These are phyloP conservation scores for Vitis hybrid DNA, from an alignment of 177 flowering plant species.

Conservation along the genomic window DNA sequence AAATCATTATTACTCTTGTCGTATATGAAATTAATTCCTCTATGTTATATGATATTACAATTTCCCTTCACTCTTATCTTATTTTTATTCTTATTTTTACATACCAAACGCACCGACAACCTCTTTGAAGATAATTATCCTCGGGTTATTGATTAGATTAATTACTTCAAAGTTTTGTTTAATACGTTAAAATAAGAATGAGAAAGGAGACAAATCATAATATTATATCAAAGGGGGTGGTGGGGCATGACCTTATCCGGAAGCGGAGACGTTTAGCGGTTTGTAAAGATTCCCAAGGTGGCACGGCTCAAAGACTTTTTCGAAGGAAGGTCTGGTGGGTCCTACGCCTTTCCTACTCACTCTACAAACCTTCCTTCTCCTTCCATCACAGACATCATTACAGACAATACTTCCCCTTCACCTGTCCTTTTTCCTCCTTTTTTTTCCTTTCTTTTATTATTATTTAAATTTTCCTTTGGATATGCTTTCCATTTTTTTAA, in stretches of 20 bases:
- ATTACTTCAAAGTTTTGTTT: too few species aligned
- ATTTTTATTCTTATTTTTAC: too few species aligned
- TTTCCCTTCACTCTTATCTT: background rate
- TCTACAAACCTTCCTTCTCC: too few species aligned
- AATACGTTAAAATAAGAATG: too few species aligned
- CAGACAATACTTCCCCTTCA: conserved; percentile 8
- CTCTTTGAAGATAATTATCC: too few species aligned
- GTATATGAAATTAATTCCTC: too few species aligned
- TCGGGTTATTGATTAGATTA: too few species aligned
- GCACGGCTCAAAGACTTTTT: conserved; percentile 5
- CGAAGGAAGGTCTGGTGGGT: conserved; percentile 1
- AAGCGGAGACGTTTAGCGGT: conserved; percentile 11
- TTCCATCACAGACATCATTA: conserved; percentile 7
- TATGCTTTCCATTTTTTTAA: too few species aligned
- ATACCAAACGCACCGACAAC: too few species aligned
- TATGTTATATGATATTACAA: too few species aligned
- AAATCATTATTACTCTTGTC: fast-evolving
- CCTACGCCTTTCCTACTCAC: background rate
- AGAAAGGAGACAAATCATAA: too few species aligned
- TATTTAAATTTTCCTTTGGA: too few species aligned
- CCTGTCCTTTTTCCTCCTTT: background rate
- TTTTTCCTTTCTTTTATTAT: background rate
- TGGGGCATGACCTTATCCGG: background rate
- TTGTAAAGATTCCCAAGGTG: conserved; percentile 18
- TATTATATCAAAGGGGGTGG: background rate